Conservation (phyloP, 2,329 filamentous ascomycete genomes). For the Fusarium anguioides region DNA sequence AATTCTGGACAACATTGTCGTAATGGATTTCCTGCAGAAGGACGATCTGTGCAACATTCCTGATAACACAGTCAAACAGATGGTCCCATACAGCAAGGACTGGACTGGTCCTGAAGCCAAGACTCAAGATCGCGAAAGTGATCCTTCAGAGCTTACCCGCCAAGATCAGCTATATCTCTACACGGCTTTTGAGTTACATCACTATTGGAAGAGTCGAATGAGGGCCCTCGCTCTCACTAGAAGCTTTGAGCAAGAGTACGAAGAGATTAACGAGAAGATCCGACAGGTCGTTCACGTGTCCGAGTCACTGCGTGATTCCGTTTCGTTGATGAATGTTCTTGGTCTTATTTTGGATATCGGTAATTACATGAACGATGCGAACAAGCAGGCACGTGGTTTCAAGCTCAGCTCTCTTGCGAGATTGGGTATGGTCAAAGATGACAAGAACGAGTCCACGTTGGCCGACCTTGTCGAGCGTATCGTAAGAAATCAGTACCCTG, state of each 20-base stretch:
- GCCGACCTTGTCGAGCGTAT: conserved; percentile 97
- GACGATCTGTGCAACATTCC: conserved; percentile 93
- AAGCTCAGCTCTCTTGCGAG: conserved; percentile 94
- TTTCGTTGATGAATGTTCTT: conserved; percentile 94
- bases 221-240: conserved; percentile 86
- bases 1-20: conserved; percentile 86
- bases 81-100: conserved; percentile 96
- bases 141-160: conserved; percentile 87
- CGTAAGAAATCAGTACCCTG: conserved; percentile 93
- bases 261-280: conserved; percentile 87
- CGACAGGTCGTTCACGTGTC: conserved; percentile 87
- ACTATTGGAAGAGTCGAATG: conserved; percentile 99
- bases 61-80: conserved; percentile 88
- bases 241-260: conserved; percentile 88
- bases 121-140: conserved; percentile 82
- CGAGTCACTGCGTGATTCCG: conserved; percentile 89
- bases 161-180: conserved; percentile 96
- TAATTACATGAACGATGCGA: conserved; percentile 99
- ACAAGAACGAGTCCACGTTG: conserved; percentile 97
- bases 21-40: conserved; percentile 96
- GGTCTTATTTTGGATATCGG: conserved; percentile 97
- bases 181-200: conserved; percentile 92
- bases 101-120: conserved; percentile 90
- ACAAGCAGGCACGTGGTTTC: conserved; percentile 98
- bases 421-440: conserved; percentile 97